Conservation (phyloP, 208 protist genomes). For the Acanthamoeba royreba region DNA sequence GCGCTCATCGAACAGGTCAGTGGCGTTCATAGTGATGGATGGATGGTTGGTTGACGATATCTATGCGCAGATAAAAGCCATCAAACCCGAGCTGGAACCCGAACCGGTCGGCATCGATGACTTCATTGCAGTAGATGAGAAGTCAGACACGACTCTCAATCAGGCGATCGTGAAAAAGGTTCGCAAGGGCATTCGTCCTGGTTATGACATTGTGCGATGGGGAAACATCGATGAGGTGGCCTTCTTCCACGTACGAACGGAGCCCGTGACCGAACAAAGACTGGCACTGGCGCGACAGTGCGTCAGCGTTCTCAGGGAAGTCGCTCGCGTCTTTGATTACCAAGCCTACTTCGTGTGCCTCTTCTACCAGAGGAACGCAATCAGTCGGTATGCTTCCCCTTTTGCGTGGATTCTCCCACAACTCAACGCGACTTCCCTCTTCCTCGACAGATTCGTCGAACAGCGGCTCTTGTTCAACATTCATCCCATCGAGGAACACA, state of each 20-base stretch:
- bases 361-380: neutral
- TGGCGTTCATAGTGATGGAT: no score
- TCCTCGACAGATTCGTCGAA: neutral
- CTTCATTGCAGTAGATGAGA: neutral
- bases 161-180: neutral
- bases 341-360: constrained; percentile 40
- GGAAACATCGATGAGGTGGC: constrained; percentile 22
- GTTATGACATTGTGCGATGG: constrained; percentile 30
- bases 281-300: neutral
- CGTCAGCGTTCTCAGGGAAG: neutral
- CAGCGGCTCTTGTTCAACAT: constrained; percentile 30
- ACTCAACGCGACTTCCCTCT: neutral
- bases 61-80: neutral
- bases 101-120: neutral
- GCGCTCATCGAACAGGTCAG: neutral
- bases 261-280: constrained; percentile 4
- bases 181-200: constrained; percentile 1
- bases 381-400: neutral
- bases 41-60: neutral
- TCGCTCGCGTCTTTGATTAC: neutral
- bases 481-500: neutral
- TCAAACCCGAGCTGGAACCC: neutral
- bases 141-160: neutral
- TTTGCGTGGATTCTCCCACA: neutral
- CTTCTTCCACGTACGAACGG: constrained; percentile 6